phyloP scores from a whole-genome alignment of 805 yeast genomes.

The Metschnikowia shivogae region DNA sequence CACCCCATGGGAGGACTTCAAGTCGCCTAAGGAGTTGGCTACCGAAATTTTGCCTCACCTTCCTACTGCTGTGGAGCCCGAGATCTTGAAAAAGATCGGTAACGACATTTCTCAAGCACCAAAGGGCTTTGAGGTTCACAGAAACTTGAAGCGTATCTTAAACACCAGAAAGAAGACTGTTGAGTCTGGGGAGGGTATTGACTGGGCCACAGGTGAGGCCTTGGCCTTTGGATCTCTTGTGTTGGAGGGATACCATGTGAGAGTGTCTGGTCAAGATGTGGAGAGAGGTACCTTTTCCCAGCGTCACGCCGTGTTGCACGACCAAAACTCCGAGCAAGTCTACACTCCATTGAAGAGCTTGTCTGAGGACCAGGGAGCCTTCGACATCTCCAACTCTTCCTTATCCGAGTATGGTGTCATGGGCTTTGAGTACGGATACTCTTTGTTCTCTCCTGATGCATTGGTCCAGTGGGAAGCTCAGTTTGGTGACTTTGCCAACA shows the following conservation, averaged over 20 bases:
- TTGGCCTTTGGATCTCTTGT: conserved; percentile 92
- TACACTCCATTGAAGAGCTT: conserved; percentile 84
- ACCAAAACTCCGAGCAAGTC: conserved; percentile 79
- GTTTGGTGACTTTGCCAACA: conserved; percentile 99
- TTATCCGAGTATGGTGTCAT: conserved; percentile 98
- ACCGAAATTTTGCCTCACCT: conserved; percentile 93
- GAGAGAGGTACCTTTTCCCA: conserved; percentile 99
- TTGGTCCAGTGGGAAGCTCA: conserved; percentile 99
- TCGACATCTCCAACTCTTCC: conserved; percentile 88
- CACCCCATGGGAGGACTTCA: conserved; percentile 98
- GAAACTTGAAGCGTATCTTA: conserved; percentile 92
- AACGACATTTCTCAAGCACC: conserved; percentile 78
- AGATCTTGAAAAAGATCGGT: conserved; percentile 74
- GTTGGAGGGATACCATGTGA: conserved; percentile 90
- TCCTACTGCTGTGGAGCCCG: conserved; percentile 85
- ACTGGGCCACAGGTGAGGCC: conserved; percentile 99
- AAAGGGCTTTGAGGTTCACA: conserved; percentile 81
- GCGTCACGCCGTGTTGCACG: conserved; percentile 98
- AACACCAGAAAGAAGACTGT: conserved; percentile 80
- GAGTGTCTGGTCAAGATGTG: conserved; percentile 99
- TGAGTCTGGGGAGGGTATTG: conserved; percentile 89
- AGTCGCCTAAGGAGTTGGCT: conserved; percentile 94
- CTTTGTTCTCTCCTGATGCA: conserved; percentile 95
- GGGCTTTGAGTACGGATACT: conserved; percentile 99
- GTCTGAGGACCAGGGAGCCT: conserved; percentile 76